phyloP scores from a whole-genome alignment of 2,329 filamentous ascomycete genomes.

The Alternaria gaisen region DNA sequence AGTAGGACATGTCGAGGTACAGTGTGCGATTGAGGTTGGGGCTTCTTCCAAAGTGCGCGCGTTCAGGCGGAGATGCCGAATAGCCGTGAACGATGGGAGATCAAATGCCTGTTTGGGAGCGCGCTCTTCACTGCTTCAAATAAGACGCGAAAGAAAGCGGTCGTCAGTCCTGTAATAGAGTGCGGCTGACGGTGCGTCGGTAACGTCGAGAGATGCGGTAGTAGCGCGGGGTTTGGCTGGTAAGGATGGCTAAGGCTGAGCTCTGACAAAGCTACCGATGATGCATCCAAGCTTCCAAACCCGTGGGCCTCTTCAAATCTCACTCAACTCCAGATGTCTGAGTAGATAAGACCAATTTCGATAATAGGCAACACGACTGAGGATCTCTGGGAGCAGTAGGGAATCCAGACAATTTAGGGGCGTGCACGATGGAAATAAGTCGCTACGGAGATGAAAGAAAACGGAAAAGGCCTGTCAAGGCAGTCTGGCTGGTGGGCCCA shows the following conservation, averaged over 20 bases:
- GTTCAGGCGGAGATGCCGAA: slow-evolving; percentile 24
- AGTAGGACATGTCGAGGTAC: slow-evolving; percentile 50
- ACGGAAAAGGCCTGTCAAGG: slow-evolving; percentile 4
- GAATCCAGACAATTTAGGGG: slow-evolving; percentile 10
- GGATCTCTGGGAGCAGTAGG: slow-evolving; percentile 8
- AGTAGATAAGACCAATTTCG: background rate
- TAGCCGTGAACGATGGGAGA: slow-evolving; percentile 19
- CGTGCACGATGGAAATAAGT: background rate
- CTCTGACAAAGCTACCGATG: slow-evolving; percentile 14
- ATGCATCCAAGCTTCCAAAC: slow-evolving; percentile 2
- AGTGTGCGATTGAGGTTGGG: slow-evolving; percentile 14
- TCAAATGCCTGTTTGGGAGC: slow-evolving; percentile 10
- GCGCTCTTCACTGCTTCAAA: slow-evolving; percentile 7
- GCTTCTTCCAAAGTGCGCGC: slow-evolving; percentile 12
- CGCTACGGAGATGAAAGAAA: slow-evolving; percentile 10
- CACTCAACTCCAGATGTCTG: background rate
- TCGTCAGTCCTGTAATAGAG: slow-evolving; percentile 8
- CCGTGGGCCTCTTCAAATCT: background rate
- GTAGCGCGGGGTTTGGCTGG: slow-evolving; percentile 29
- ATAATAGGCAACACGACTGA: background rate
- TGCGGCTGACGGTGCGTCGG: slow-evolving; percentile 25
- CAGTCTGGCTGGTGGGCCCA: slow-evolving; percentile 14
- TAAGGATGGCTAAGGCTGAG: slow-evolving; percentile 19
- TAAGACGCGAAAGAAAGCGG: slow-evolving; percentile 14
- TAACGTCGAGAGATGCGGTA: slow-evolving; percentile 13